These are phyloP conservation scores for Bretziella fagacearum DNA, from an alignment of 2,329 filamentous ascomycete species.

Conservation along the genomic window DNA sequence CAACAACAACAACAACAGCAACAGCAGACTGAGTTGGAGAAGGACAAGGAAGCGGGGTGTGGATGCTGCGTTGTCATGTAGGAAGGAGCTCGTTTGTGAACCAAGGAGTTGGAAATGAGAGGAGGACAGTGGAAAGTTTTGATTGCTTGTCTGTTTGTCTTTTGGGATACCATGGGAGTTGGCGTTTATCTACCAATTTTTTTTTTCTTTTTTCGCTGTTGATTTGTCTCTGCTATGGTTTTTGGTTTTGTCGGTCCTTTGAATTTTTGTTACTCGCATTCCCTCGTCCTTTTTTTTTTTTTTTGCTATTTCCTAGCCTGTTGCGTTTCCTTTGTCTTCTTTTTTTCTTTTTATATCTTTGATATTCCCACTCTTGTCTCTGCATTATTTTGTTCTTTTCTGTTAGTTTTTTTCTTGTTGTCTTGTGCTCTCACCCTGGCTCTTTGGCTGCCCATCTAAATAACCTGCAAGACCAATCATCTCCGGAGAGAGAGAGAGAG, in stretches of 20 bases:
- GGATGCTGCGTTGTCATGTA: conserved; percentile 37
- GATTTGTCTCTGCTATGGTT: neutral
- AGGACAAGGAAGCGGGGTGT: conserved; percentile 28
- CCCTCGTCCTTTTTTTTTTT: conserved; percentile 1
- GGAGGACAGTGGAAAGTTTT: neutral
- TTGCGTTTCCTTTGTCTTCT: conserved; percentile 4
- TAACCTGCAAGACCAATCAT: too few relatives aligned
- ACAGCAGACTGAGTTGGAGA: conserved; percentile 19
- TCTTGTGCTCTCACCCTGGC: too few relatives aligned
- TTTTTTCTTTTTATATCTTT: neutral
- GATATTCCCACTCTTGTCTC: conserved; percentile 10
- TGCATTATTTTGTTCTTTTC: conserved; percentile 1
- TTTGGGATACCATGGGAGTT: conserved; percentile 1
- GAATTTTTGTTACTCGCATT: conserved; percentile 2
- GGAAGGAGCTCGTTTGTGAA: too few relatives aligned
- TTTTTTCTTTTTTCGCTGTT: neutral
- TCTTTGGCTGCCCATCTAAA: too few relatives aligned
- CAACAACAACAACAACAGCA: conserved; percentile 22
- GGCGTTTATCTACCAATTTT: too few relatives aligned
- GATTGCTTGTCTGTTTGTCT: conserved; percentile 7
- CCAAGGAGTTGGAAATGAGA: neutral
- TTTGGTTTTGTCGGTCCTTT: conserved; percentile 4
- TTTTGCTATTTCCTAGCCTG: conserved; percentile 7
- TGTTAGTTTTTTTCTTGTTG: conserved; percentile 3
- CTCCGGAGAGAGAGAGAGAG: too few relatives aligned